phyloP scores from a whole-genome alignment of 768 basidiomycete species.

The Coprinellus micaceus region DNA sequence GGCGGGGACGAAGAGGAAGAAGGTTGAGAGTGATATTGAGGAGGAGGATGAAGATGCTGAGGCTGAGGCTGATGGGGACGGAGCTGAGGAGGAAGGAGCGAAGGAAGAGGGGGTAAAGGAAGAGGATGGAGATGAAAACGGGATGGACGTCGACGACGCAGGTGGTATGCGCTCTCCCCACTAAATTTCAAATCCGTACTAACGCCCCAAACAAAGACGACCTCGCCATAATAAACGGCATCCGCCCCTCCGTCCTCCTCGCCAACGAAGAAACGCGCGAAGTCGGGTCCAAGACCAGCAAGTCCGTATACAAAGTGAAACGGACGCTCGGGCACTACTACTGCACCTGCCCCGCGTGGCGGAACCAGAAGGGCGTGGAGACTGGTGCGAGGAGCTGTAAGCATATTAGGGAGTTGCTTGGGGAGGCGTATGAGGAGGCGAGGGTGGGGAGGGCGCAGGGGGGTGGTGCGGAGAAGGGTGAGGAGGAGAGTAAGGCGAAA shows the following conservation, averaged over 20 bases:
- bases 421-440: slow-evolving; percentile 40
- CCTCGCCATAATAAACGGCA: slow-evolving; percentile 34
- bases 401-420: slow-evolving; percentile 9
- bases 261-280: slow-evolving; percentile 29
- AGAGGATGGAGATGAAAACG: neutral
- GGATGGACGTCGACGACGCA: neutral
- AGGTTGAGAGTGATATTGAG: slow-evolving; percentile 18
- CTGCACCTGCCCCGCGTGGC: slow-evolving; percentile 36
- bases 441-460: slow-evolving; percentile 41
- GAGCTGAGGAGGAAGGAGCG: neutral
- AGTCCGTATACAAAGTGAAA: slow-evolving; percentile 34
- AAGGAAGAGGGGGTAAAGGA: neutral
- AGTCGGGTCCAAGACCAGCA: slow-evolving; percentile 20
- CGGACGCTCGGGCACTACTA: slow-evolving; percentile 40
- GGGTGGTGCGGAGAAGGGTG: slow-evolving; percentile 18
- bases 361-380: slow-evolving; percentile 19
- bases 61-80: slow-evolving; percentile 12
- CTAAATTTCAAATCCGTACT: neutral
- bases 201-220: slow-evolving; percentile 22
- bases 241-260: slow-evolving; percentile 32
- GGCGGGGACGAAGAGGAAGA: slow-evolving; percentile 14
- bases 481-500: neutral
- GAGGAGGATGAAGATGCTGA: slow-evolving; percentile 17
- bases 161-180: neutral
- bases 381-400: neutral